Base-by-base conservation (phyloP, 2,329 filamentous ascomycete genomes). In the Aaosphaeria pasadenensis region DNA sequence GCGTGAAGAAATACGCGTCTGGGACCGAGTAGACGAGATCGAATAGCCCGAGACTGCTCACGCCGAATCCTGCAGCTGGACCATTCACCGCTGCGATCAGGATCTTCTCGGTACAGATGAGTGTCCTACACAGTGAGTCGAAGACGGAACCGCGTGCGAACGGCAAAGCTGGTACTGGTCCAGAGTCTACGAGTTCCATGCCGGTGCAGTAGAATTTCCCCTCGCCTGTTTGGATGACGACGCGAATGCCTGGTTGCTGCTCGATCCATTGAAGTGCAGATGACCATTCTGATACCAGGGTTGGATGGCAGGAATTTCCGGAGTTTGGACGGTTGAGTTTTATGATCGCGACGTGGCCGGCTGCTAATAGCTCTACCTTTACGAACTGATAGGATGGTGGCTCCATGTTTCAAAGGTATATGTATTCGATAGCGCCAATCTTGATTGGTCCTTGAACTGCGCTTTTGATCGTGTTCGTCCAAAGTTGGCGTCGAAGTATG, bases 1-100 rank as follows among this genome's bases (percentile, higher is more conserved):
- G 57, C 9, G 57, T 59, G 45, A 60, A 60, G 44, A 60, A 58
- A 42, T 56, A 59, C 4, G 57, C 56, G 40, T 57, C 51, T 2
- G 56, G 56, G 1, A 57, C 54, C 7, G 50, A 43, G 40, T 59
- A 60, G 4, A 60, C 57, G 6, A 60, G 51, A 49, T 60, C 57
- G 42, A 49, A 57, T 9, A 60, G 46, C 5, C 49, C 57, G 5
- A 60, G 48, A 36, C 54, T 57, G 44, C 52, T 60, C 6, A 50
- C 45, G 9, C 57, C 57, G 24, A 54, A 60, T 1, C 57, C 57
- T 1, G 55, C 54, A 30, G 56, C 54, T 28, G 57, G 52, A 9
- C 57, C 56, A 36, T 60, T 60, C 5, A 60, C 57, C 7, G 56
- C 57, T 36, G 54, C 54, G 2, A 60, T 54, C 40, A 60, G 47